phyloP scores from a whole-genome alignment of 208 protist genomes.

The Leptomonas seymouri region DNA sequence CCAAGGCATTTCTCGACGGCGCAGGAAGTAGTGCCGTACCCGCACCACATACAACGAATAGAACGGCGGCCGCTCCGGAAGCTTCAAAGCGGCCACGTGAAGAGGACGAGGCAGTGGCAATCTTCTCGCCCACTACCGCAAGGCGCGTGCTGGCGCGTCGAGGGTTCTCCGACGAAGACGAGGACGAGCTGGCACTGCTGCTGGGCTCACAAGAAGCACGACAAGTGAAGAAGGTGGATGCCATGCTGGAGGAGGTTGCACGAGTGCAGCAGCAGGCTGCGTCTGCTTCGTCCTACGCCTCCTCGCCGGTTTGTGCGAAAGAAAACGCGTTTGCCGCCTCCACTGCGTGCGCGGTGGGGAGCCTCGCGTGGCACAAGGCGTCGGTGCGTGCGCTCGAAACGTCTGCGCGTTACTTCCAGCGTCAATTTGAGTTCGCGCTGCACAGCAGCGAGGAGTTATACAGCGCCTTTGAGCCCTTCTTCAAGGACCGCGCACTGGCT shows the following conservation, averaged over 20 bases:
- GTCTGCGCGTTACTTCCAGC: slow-evolving; percentile 53
- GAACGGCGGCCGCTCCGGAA: too few relatives aligned
- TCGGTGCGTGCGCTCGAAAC: slow-evolving; percentile 41
- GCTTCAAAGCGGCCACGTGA: slow-evolving; percentile 4
- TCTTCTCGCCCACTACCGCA: not conserved
- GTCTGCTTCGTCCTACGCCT: not conserved
- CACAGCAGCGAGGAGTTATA: slow-evolving; percentile 42
- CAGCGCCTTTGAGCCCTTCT: slow-evolving; percentile 77
- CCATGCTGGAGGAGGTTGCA: slow-evolving; percentile 19
- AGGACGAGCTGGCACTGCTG: slow-evolving; percentile 81
- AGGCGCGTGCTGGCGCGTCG: slow-evolving; percentile 21
- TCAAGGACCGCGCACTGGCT: slow-evolving; percentile 51
- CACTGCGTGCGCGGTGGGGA: slow-evolving; percentile 32
- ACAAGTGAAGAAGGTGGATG: slow-evolving; percentile 38
- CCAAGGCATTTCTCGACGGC: not conserved
- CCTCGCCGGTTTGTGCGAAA: not conserved
- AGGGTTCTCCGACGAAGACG: slow-evolving; percentile 39
- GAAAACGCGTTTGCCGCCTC: not conserved
- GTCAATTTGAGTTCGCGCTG: slow-evolving; percentile 76
- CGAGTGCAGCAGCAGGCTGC: slow-evolving; percentile 12
- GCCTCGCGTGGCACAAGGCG: slow-evolving; percentile 53
- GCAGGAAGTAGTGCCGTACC: not conserved
- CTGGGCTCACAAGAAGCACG: slow-evolving; percentile 62
- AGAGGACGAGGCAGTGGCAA: not conserved
- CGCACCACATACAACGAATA: not conserved